phyloP scores from a whole-genome alignment of 2,329 filamentous ascomycete genomes.

The Magnaporthales sp. region DNA sequence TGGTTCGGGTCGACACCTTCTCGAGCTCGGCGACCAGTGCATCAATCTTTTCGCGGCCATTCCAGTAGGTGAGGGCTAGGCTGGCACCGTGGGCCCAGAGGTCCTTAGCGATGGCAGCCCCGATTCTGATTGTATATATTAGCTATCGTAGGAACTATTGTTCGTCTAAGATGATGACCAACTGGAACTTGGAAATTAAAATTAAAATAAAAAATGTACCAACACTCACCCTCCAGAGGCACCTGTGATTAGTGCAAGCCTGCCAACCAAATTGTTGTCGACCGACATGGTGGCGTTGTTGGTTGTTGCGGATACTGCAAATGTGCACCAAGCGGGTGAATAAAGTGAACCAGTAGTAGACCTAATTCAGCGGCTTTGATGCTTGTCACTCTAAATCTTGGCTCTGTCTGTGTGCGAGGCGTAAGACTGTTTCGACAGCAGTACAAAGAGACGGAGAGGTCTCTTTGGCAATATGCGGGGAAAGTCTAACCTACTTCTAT shows the following conservation, averaged over 20 bases:
- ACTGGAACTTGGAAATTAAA: not conserved
- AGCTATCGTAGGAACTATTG: not conserved
- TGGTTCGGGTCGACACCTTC: conserved; percentile 9
- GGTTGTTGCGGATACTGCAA: not conserved
- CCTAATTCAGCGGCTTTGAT: not conserved
- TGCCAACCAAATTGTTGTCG: conserved; percentile 1
- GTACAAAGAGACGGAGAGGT: not conserved
- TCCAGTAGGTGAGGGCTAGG: conserved; percentile 23
- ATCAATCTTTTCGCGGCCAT: conserved; percentile 18
- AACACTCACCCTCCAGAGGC: conserved; percentile 4
- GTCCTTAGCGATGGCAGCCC: conserved; percentile 21
- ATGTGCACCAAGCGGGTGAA: not conserved
- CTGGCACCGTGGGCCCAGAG: conserved; percentile 24
- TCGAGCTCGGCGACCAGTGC: conserved; percentile 18
- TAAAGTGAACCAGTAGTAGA: not conserved
- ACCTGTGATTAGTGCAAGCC: conserved; percentile 4
- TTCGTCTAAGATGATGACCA: not conserved
- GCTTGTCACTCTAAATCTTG: not conserved
- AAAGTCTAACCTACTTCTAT: not conserved
- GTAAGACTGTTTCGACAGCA: not conserved
- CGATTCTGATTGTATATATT: conserved; percentile 14
- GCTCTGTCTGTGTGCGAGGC: not conserved
- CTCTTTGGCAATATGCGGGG: not conserved
- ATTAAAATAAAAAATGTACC: not conserved
- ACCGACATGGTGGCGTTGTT: not conserved